Conservation (phyloP, 495 filamentous ascomycete species). For the Lasiosphaeris hirsuta region DNA sequence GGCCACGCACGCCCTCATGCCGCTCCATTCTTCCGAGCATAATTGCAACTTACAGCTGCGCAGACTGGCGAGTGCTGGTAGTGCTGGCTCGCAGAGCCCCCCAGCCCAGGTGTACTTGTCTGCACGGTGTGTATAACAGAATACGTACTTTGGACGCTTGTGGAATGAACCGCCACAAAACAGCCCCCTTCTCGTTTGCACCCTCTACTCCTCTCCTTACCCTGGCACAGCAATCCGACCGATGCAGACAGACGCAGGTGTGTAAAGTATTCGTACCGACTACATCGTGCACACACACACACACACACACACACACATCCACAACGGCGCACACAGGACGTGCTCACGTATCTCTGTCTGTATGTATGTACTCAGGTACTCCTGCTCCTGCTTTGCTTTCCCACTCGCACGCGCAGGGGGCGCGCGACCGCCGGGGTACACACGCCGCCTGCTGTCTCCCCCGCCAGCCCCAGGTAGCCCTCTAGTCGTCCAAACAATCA, state of each 20-base stretch:
- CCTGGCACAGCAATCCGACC: conserved; percentile 1
- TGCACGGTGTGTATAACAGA: background rate
- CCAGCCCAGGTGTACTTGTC: conserved; percentile 11
- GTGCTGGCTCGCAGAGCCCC: background rate
- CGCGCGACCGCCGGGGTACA: conserved; percentile 16
- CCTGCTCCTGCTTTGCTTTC: background rate
- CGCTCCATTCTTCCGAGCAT: conserved; percentile 2
- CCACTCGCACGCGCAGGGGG: background rate
- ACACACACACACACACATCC: background rate
- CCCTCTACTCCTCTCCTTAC: conserved; percentile 2
- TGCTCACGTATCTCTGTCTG: too few species aligned
- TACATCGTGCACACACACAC: conserved; percentile 1
- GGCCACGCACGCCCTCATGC: background rate
- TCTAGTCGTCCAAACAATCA: conserved; percentile 22
- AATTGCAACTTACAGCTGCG: background rate
- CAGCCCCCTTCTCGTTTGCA: background rate
- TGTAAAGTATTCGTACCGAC: background rate
- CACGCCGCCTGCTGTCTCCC: background rate
- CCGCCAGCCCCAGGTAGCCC: conserved; percentile 5
- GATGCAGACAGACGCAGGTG: background rate
- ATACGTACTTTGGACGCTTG: background rate
- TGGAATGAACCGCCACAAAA: background rate
- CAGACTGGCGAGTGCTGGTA: conserved; percentile 9
- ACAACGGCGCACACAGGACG: too few species aligned
- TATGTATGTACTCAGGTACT: too few species aligned